Evolutionary conservation across 2,329 filamentous ascomycete genomes (phyloP).

Genomic region (Fusarium udum): DNA sequence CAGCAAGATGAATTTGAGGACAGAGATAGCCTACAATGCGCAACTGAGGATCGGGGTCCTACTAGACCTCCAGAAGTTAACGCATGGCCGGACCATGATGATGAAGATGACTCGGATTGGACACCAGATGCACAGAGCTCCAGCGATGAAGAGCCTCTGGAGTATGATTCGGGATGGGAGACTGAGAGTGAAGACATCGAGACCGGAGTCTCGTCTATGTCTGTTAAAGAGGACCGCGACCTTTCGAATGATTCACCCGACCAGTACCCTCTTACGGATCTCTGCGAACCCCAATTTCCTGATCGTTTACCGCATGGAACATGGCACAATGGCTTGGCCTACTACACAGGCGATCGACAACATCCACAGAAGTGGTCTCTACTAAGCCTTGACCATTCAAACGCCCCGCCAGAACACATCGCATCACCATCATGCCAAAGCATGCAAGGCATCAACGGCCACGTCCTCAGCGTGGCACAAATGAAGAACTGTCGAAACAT

Average conservation of each 20-base stretch:
- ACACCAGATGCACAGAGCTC: background rate
- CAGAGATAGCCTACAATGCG: background rate
- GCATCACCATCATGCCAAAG: constrained; percentile 1
- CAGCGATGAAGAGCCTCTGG: background rate
- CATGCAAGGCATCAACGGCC: background rate
- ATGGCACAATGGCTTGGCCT: background rate
- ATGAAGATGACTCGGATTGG: background rate
- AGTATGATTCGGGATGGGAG: background rate
- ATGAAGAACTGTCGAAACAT: constrained; percentile 14
- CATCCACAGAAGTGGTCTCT: background rate
- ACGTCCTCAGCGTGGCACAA: background rate
- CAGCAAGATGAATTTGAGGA: background rate
- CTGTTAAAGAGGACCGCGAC: accelerated
- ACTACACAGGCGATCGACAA: background rate
- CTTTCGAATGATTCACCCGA: accelerated
- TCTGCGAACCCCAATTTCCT: background rate
- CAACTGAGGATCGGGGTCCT: background rate
- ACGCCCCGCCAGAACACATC: background rate
- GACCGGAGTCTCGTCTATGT: accelerated
- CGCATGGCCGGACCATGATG: background rate
- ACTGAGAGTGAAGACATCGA: background rate
- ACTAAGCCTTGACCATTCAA: accelerated
- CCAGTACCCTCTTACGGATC: background rate
- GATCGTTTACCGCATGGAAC: constrained; percentile 1
- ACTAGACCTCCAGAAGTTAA: background rate